These are phyloP conservation scores for Talaromyces piceae DNA, from an alignment of 2,329 filamentous ascomycete species.

Conservation along the genomic window DNA sequence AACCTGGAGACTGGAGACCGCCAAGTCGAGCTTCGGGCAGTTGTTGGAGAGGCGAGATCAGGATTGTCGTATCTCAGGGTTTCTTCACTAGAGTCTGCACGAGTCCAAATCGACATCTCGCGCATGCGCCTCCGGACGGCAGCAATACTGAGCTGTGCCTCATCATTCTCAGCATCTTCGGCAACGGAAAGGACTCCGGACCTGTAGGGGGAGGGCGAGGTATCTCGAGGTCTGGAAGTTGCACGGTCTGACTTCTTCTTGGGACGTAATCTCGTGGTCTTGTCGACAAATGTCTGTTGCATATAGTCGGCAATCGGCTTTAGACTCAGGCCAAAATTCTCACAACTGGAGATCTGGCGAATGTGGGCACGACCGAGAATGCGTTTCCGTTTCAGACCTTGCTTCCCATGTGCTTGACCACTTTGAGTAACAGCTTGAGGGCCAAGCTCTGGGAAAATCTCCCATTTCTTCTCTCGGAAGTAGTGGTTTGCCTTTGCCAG, in stretches of 20 bases:
- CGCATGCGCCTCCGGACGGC: conserved; percentile 7
- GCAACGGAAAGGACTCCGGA: not conserved
- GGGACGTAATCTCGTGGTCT: conserved; percentile 2
- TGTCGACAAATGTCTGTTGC: conserved; percentile 20
- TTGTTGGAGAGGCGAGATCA: not conserved
- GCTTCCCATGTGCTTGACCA: conserved; percentile 2
- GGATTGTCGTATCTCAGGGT: not conserved
- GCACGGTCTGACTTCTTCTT: not conserved
- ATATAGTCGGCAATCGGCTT: conserved; percentile 30
- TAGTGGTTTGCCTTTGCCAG: conserved; percentile 26
- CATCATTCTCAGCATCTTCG: not conserved
- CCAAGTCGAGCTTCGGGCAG: not conserved
- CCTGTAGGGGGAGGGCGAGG: not conserved
- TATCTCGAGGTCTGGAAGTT: not conserved
- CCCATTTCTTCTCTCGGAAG: conserved; percentile 36
- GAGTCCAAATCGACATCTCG: conserved; percentile 5
- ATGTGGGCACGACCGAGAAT: not conserved
- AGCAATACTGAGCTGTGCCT: conserved; percentile 1
- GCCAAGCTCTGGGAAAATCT: conserved; percentile 34
- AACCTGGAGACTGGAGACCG: not conserved
- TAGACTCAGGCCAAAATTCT: conserved; percentile 15
- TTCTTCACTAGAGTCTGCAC: conserved; percentile 3
- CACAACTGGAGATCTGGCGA: not conserved
- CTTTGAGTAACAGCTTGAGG: conserved; percentile 20
- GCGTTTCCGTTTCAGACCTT: not conserved